These are phyloP conservation scores for Psilocybe tampanensis DNA, from an alignment of 768 basidiomycete genomes.

Conservation along the genomic window DNA sequence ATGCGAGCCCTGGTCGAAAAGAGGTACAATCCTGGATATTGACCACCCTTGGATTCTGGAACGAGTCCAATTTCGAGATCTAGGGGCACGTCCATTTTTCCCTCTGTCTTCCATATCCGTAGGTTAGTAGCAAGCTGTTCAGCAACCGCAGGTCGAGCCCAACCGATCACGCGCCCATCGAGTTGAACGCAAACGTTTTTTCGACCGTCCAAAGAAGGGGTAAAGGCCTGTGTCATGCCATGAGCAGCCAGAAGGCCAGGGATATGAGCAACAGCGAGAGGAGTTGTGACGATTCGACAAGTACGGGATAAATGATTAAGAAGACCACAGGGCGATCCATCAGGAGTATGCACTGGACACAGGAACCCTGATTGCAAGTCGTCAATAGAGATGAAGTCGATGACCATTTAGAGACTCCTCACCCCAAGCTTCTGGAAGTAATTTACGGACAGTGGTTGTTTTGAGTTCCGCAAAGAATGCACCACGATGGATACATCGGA, in stretches of 20 bases:
- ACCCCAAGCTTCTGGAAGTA: constrained; percentile 99
- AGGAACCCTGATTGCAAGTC: constrained; percentile 70
- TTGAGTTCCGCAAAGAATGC: constrained; percentile 99
- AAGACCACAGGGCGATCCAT: constrained; percentile 96
- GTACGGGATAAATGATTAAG: constrained; percentile 95
- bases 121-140: constrained; percentile 81
- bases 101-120: constrained; percentile 95
- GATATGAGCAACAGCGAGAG: constrained; percentile 76
- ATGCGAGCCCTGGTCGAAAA: constrained; percentile 88
- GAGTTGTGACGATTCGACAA: constrained; percentile 85
- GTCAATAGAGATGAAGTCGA: background rate
- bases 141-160: constrained; percentile 78
- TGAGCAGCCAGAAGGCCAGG: constrained; percentile 80
- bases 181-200: constrained; percentile 88
- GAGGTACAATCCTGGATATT: constrained; percentile 94
- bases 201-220: constrained; percentile 77
- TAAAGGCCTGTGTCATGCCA: constrained; percentile 94
- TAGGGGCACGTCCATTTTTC: constrained; percentile 75
- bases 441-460: constrained; percentile 95
- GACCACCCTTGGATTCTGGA: constrained; percentile 86
- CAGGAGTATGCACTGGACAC: constrained; percentile 98
- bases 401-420: constrained; percentile 21
- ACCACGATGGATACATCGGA: constrained; percentile 97
- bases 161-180: constrained; percentile 95
- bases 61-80: constrained; percentile 96